A percentile compares a stretch with the other conserved stretches of the same genome.
phyloP scores from a whole-genome alignment of 768 basidiomycete genomes.

The Heimioporus sp. region DNA sequence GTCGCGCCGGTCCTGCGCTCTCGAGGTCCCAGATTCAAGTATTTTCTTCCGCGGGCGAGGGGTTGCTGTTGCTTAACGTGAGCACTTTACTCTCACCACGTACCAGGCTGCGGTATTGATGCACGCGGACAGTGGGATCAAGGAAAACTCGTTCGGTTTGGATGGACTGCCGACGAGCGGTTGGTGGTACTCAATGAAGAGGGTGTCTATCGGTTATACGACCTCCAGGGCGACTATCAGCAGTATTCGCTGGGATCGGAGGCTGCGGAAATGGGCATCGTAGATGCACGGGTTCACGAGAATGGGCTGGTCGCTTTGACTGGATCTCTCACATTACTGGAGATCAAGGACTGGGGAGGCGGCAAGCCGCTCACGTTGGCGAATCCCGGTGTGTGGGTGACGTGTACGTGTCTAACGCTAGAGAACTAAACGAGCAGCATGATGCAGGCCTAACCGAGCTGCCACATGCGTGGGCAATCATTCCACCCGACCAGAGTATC shows the following conservation, averaged over 20 bases:
- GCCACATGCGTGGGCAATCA: constrained; percentile 82
- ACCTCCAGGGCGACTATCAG: constrained; percentile 80
- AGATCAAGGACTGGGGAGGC: constrained; percentile 90
- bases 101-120: constrained; percentile 5
- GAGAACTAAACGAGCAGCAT: constrained; percentile 1
- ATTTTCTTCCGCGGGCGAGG: constrained; percentile 83
- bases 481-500: constrained; percentile 86
- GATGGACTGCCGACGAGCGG: constrained; percentile 81
- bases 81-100: constrained; percentile 33
- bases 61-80: constrained; percentile 68
- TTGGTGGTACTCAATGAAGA: constrained; percentile 89
- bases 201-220: constrained; percentile 87
- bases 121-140: constrained; percentile 79
- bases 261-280: constrained; percentile 75
- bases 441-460: constrained; percentile 67
- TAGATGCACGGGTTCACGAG: constrained; percentile 85
- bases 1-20: constrained; percentile 51
- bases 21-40: constrained; percentile 84
- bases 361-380: constrained; percentile 69
- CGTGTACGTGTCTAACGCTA: constrained; percentile 5
- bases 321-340: constrained; percentile 69
- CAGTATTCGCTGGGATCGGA: constrained; percentile 85
- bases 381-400: constrained; percentile 61
- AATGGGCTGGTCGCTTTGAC: constrained; percentile 86
- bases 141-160: constrained; percentile 75